Percentiles rank a stretch among this genome's conserved stretches.
These are phyloP conservation scores for Gaertneriomyces semiglobifer DNA, from an alignment of 192 early-diverging fungal species.

Conservation along the genomic window DNA sequence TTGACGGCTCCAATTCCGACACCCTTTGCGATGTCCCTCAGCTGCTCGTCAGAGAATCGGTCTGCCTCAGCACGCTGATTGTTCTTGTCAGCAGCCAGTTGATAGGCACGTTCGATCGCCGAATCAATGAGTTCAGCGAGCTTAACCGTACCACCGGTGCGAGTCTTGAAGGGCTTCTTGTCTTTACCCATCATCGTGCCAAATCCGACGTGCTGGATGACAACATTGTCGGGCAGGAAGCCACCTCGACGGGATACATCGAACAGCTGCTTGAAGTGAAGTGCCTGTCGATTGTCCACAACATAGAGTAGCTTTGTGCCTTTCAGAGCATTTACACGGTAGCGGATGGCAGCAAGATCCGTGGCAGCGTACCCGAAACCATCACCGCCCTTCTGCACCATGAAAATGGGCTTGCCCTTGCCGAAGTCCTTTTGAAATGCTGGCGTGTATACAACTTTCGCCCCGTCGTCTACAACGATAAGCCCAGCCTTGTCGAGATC, in stretches of 20 bases:
- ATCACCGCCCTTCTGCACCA: conserved; percentile 84
- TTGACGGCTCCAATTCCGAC: conserved; percentile 91
- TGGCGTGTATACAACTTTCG: conserved; percentile 63
- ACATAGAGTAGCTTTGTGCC: conserved; percentile 95
- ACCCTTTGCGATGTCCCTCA: conserved; percentile 79
- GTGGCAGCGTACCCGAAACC: conserved; percentile 93
- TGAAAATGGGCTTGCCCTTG: conserved; percentile 75
- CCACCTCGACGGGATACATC: conserved; percentile 87
- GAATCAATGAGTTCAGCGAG: conserved; percentile 90
- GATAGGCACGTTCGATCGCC: conserved; percentile 84
- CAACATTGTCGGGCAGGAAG: conserved; percentile 87
- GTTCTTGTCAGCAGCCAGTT: conserved; percentile 81
- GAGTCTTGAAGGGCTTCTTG: conserved; percentile 80
- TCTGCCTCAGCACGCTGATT: conserved; percentile 68
- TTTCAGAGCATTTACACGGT: conserved; percentile 81
- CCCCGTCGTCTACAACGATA: conserved; percentile 74
- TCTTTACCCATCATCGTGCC: conserved; percentile 84
- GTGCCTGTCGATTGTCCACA: conserved; percentile 83
- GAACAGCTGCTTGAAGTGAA: conserved; percentile 93
- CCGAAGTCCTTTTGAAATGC: conserved; percentile 60
- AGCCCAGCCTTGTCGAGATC: conserved; percentile 72
- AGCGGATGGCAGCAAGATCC: conserved; percentile 92
- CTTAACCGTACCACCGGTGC: conserved; percentile 92
- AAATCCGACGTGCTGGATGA: conserved; percentile 89
- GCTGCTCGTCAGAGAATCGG: conserved; percentile 45